Evolutionary conservation across 345 rosid species (phyloP), one percentile per base, ranked within the genome.

Genomic region (Arabidopsis arenosa): DNA sequence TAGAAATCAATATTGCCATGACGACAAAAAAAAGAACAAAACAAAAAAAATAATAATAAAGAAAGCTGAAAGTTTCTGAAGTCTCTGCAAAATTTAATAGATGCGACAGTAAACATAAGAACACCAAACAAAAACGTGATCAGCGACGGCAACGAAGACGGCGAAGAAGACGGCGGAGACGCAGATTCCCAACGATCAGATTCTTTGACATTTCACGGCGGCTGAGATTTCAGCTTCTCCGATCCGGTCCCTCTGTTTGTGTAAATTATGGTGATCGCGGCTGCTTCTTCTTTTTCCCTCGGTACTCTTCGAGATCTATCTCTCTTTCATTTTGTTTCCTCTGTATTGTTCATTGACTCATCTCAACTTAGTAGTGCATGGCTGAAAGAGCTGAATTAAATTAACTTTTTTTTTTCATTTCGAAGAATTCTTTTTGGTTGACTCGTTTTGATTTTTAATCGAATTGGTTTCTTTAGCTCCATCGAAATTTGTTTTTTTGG

Each of bases 191-290:
- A 23, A 41, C 72, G 53, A 8, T 18, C 32, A 39, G 2, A 13
- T 39, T 2, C 15, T 33, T 70, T 57, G n/a, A 65, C 68, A 59
- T 78, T 78, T 58, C 55, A 3, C 76, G 48, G 62, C 55, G 61
- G 68, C 68, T 77, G 35, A 49, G 36, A 2, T 47, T 37, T 72
- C 33, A 51, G 15, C 68, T 28, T 53, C 69, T 55, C 63, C 44
- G 63, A 72, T 72, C 65, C 6, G 66, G 8, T 68, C 39, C 7
- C 17, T 52, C 75, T 36, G 35, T 57, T 56, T 49, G 65, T 64
- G 67, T 79, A 74, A 61, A 71, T 44, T 75, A 93, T 93, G 96
- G 86, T 88, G 93, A 85, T 90, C 85, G 84, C 88, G 0, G 89
- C 86, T 68, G 86, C 89, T 84, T 79, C 93, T 80, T 79, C 94